Evolutionary conservation across 176 grass and related monocot genomes (phyloP).

Genomic region (Aegilops bicornis): DNA sequence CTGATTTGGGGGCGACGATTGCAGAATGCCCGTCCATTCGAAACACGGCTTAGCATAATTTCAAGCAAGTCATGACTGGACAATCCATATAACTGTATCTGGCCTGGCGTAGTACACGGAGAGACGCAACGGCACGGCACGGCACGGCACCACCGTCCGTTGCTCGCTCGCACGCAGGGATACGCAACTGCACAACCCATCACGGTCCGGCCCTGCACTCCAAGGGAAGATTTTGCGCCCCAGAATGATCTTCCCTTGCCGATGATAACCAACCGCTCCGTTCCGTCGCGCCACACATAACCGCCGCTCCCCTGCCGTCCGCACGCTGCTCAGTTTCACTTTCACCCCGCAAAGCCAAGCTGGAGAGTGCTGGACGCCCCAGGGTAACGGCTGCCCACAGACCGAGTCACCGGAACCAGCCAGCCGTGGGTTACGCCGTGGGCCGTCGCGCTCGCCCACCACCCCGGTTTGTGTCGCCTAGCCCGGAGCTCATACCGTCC

Average conservation of each 20-base stretch:
- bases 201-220: not conserved
- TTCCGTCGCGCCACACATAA: not conserved
- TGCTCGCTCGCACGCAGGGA: no score
- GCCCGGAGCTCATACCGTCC: conserved; percentile 9
- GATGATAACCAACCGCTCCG: not conserved
- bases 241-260: not conserved
- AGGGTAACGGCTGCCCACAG: no score
- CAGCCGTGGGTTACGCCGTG: not conserved
- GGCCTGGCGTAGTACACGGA: no score
- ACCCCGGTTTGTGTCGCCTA: conserved; percentile 14
- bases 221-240: not conserved
- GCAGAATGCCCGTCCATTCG: no score
- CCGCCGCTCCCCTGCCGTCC: not conserved
- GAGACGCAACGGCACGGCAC: no score
- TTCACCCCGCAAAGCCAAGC: no score
- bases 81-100: no score
- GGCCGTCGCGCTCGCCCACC: not conserved
- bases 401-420: not conserved
- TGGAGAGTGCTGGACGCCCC: not conserved
- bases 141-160: no score
- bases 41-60: no score
- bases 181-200: no score
- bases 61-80: no score
- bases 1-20: no score
- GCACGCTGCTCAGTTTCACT: not conserved